Evolutionary conservation across 2,329 filamentous ascomycete species (phyloP), one percentile per base, ranked within the genome.

Genomic region (Arthrobotrys sphaeroides): DNA sequence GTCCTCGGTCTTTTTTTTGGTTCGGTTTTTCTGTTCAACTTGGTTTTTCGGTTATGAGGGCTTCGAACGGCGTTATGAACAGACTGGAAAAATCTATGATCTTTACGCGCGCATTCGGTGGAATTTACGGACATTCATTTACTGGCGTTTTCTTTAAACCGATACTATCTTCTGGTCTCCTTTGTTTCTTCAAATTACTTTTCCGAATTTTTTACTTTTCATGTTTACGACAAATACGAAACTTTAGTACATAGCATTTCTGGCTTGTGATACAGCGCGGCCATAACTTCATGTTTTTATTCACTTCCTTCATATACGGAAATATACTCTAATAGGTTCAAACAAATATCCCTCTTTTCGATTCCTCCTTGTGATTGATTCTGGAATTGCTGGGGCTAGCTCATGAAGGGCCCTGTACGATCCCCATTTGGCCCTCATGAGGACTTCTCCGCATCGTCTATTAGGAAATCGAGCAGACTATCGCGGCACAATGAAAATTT

Each of bases 61-160:
- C 18, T 55, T 55, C 18, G 18, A 55, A 55, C 51, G 51, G 51
- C 51, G 51, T 55, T 55, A 55, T 28, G 51, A 33, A 55, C 51
- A 55, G 51, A 55, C 13, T 55, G 51, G 51, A 55, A 55, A 38
- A 31, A 33, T 16, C 6, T 38, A 55, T 22, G 51, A 55, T 55
- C 36, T 38, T 55, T 55, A 55, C 26, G 31, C 10, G 51, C 16
- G 18, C 51, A 22, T 47, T 38, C 16, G 51, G 24, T 18, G 31
- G 31, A 31, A 55, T 55, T 55, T 55, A 55, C 12, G 51, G 51
- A 55, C 51, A 55, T 55, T 55, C 51, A 55, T 55, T 55, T 31
- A 55, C 28, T 2, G 51, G 51, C 51, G 51, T 55, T 55, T 36
- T 55, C 24, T 26, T 22, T 38, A 36, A n/a, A n/a, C n/a, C n/a